phyloP scores from a whole-genome alignment of 2,329 filamentous ascomycete genomes.

The Fusarium guadeloupense region DNA sequence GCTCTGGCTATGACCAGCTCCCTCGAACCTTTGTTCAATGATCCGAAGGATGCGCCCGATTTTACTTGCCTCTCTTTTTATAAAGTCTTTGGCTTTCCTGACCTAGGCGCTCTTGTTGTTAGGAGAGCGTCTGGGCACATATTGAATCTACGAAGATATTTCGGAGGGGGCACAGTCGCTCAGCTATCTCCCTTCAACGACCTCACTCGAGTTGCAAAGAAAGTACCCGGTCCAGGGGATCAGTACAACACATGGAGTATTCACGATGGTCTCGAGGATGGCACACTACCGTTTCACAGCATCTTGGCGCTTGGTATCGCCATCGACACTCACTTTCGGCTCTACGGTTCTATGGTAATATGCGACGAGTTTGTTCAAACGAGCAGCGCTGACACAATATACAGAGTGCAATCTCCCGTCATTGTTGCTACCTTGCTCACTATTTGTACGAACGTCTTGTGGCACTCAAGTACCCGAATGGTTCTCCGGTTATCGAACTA shows the following conservation, averaged over 20 bases:
- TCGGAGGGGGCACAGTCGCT: constrained; percentile 75
- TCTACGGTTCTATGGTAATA: constrained; percentile 65
- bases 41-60: constrained; percentile 63
- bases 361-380: rapidly evolving
- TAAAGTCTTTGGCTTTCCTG: constrained; percentile 75
- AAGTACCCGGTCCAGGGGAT: constrained; percentile 49
- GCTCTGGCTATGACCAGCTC: constrained; percentile 70
- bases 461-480: constrained; percentile 62
- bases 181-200: constrained; percentile 50
- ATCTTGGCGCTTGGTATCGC: constrained; percentile 70
- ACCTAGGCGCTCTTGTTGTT: constrained; percentile 68
- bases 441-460: constrained; percentile 59
- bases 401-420: constrained; percentile 63
- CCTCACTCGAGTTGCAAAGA: constrained; percentile 49
- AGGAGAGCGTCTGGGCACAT: constrained; percentile 64
- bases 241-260: constrained; percentile 53
- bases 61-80: constrained; percentile 70
- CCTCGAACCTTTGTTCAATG: constrained; percentile 60
- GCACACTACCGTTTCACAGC: constrained; percentile 71
- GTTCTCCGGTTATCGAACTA: constrained; percentile 59
- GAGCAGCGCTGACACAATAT: not conserved
- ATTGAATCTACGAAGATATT: constrained; percentile 66
- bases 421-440: constrained; percentile 64
- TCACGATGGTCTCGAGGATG: constrained; percentile 72
- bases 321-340: constrained; percentile 62